phyloP scores from a whole-genome alignment of 2,329 filamentous ascomycete species.

The Cryphonectria carpinicola region DNA sequence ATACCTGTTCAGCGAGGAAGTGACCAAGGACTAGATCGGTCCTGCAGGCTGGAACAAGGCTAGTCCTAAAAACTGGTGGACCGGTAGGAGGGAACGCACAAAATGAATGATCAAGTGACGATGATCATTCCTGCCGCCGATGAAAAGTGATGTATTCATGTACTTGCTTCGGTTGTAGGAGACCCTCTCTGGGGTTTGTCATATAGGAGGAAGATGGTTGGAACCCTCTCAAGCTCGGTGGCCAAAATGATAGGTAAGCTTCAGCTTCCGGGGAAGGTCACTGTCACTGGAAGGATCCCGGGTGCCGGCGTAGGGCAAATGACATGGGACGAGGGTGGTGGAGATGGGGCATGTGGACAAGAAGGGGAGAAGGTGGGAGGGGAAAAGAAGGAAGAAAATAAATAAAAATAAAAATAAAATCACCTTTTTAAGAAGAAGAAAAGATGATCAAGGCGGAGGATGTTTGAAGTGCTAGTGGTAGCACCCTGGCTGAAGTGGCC shows the following conservation, averaged over 20 bases:
- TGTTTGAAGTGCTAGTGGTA: constrained; percentile 15
- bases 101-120: constrained; percentile 24
- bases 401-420: not conserved
- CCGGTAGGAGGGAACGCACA: constrained; percentile 16
- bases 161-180: not conserved
- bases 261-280: constrained; percentile 10
- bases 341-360: constrained; percentile 20
- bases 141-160: not conserved
- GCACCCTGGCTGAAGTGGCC: constrained; percentile 18
- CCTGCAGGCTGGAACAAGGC: constrained; percentile 20
- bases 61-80: constrained; percentile 13
- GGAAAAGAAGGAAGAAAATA: not conserved
- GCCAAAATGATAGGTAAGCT: constrained; percentile 25
- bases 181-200: not conserved
- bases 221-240: constrained; percentile 18
- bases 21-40: constrained; percentile 10
- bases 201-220: not conserved
- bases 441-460: not conserved
- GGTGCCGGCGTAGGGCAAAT: constrained; percentile 21
- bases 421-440: not conserved
- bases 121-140: constrained; percentile 3
- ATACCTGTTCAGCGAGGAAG: constrained; percentile 7
- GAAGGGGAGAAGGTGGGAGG: too few species aligned
- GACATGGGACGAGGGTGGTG: constrained; percentile 24
- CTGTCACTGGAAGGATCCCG: constrained; percentile 21